These are phyloP conservation scores for Aristolochia fimbriata DNA, from an alignment of 164 flowering plant species.

Conservation along the genomic window DNA sequence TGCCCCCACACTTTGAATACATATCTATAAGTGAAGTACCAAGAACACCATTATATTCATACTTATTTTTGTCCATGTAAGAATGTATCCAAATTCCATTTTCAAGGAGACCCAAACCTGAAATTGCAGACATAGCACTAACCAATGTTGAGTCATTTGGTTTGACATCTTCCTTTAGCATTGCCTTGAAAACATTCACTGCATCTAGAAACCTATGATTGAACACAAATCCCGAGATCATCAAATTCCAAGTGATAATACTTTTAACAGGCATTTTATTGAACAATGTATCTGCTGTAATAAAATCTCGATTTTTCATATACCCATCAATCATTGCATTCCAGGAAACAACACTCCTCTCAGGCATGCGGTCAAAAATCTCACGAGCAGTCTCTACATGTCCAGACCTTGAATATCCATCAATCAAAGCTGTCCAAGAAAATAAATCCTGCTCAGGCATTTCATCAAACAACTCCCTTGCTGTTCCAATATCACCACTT, in stretches of 20 bases:
- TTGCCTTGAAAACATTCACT: background rate
- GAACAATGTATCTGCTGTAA: background rate
- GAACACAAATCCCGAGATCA: slow-evolving; percentile 10
- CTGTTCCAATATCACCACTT: slow-evolving; percentile 5
- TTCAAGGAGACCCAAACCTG: slow-evolving; percentile 23
- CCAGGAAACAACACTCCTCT: slow-evolving; percentile 14
- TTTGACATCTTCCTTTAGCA: slow-evolving; percentile 10
- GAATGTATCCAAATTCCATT: slow-evolving; percentile 13
- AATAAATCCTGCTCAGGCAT: slow-evolving; percentile 13
- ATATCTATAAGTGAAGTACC: slow-evolving; percentile 30
- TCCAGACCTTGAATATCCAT: slow-evolving; percentile 14
- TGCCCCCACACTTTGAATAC: slow-evolving; percentile 23
- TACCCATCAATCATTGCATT: slow-evolving; percentile 17
- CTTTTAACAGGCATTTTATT: slow-evolving; percentile 4
- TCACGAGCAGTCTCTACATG: slow-evolving; percentile 9
- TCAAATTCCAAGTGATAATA: slow-evolving; percentile 12
- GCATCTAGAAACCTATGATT: slow-evolving; percentile 2
- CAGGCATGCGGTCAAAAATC: slow-evolving; percentile 12
- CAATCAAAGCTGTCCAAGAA: slow-evolving; percentile 13
- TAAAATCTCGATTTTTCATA: slow-evolving; percentile 7
- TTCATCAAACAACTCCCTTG: slow-evolving; percentile 12
- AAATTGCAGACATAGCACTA: slow-evolving; percentile 26
- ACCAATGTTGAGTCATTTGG: slow-evolving; percentile 28
- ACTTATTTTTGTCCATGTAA: slow-evolving; percentile 8
- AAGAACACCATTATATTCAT: slow-evolving; percentile 26